phyloP scores from a whole-genome alignment of 495 filamentous ascomycete genomes.

The Jackrogersella multiformis region DNA sequence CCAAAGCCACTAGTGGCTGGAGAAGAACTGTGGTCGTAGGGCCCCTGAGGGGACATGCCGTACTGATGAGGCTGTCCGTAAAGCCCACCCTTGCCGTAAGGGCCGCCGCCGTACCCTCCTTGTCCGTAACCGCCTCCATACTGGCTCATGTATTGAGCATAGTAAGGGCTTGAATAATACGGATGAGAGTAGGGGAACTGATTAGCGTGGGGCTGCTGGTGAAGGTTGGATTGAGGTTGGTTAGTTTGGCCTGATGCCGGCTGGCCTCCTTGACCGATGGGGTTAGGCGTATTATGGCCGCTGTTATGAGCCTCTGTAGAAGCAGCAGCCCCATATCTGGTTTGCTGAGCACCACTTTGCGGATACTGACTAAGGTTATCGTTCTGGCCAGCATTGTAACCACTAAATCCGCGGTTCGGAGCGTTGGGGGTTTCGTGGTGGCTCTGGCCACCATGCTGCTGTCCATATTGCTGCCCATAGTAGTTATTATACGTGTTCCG shows the following conservation, averaged over 20 bases:
- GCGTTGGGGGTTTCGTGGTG: conserved; percentile 76
- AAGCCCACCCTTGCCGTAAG: conserved; percentile 81
- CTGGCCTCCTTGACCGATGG: conserved; percentile 73
- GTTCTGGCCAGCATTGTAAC: conserved; percentile 75
- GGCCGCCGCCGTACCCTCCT: conserved; percentile 70
- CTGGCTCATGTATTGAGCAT: conserved; percentile 79
- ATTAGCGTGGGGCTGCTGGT: conserved; percentile 69
- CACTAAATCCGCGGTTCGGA: conserved; percentile 75
- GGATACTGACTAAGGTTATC: conserved; percentile 82
- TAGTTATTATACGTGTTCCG: conserved; percentile 81
- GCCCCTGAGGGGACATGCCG: conserved; percentile 72
- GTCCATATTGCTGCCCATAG: conserved; percentile 76
- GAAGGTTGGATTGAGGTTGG: conserved; percentile 61
- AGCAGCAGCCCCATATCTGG: conserved; percentile 73
- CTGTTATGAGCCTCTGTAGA: conserved; percentile 78
- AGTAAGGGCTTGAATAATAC: conserved; percentile 79
- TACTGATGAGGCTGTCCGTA: conserved; percentile 86
- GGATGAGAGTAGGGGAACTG: conserved; percentile 88
- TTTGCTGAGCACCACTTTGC: conserved; percentile 69
- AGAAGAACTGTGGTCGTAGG: conserved; percentile 82
- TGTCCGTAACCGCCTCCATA: conserved; percentile 72
- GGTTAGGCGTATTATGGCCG: conserved; percentile 89
- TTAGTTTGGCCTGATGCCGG: conserved; percentile 54
- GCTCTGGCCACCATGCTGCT: conserved; percentile 67
- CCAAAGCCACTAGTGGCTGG: conserved; percentile 78